A percentile compares a stretch with the other conserved stretches of the same genome.
phyloP scores from a whole-genome alignment of 2,329 filamentous ascomycete species.

The Scytalidium lignicola region DNA sequence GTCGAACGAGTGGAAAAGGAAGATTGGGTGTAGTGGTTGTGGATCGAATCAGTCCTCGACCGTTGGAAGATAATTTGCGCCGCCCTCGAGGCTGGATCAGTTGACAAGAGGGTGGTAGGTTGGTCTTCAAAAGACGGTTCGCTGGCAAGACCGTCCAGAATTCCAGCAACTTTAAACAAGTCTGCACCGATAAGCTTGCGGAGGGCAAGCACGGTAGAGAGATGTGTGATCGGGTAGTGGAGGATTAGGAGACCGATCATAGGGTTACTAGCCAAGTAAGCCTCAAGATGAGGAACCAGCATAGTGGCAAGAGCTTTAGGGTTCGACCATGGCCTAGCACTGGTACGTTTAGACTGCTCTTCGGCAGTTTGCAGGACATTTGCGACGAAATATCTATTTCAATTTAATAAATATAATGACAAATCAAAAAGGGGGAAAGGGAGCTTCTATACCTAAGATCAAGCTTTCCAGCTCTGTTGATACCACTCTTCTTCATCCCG shows the following conservation, averaged over 20 bases:
- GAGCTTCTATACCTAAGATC: constrained; percentile 46
- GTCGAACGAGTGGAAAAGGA: neutral
- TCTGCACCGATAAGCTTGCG: constrained; percentile 52
- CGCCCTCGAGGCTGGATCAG: neutral
- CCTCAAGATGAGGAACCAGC: constrained; percentile 56
- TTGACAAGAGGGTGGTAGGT: neutral
- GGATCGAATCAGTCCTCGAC: neutral
- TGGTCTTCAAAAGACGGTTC: constrained; percentile 7
- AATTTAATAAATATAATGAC: neutral
- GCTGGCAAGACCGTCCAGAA: constrained; percentile 34
- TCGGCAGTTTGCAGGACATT: constrained; percentile 56
- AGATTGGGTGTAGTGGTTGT: neutral
- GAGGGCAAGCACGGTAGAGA: constrained; percentile 51
- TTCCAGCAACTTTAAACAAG: constrained; percentile 53
- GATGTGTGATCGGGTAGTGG: constrained; percentile 52
- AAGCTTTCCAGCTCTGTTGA: constrained; percentile 49
- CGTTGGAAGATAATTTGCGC: neutral
- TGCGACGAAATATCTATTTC: constrained; percentile 50
- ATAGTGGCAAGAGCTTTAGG: constrained; percentile 51
- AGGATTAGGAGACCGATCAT: constrained; percentile 52
- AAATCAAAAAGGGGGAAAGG: constrained; percentile 5
- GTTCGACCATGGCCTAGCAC: constrained; percentile 50
- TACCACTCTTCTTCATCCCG: constrained; percentile 43
- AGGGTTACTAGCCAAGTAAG: constrained; percentile 49
- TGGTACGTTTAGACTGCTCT: constrained; percentile 42